A percentile compares a stretch with the other conserved stretches of the same genome.
These are phyloP conservation scores for Colletotrichum sp. DNA, from an alignment of 2,329 filamentous ascomycete species.

Conservation along the genomic window DNA sequence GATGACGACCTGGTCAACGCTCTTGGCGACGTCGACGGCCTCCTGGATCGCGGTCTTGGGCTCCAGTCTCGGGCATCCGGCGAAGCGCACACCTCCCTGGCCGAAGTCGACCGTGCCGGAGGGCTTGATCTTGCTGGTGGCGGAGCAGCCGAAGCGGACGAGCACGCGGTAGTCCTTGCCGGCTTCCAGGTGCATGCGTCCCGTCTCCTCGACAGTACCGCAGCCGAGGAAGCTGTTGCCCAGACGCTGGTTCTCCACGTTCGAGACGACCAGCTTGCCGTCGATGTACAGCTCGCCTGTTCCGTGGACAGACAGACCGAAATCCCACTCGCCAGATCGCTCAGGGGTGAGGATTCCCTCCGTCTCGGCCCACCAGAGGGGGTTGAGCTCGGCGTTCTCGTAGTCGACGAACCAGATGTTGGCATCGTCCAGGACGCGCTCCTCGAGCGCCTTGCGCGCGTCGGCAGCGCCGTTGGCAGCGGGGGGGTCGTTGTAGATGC, in stretches of 20 bases:
- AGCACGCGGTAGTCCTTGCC: constrained; percentile 34
- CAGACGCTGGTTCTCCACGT: constrained; percentile 33
- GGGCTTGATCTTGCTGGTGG: constrained; percentile 28
- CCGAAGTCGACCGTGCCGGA: constrained; percentile 32
- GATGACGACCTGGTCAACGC: constrained; percentile 62
- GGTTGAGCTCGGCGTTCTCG: constrained; percentile 23
- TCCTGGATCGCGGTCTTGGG: constrained; percentile 21
- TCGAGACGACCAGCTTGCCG: constrained; percentile 33
- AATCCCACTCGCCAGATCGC: constrained; percentile 29
- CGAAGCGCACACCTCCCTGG: constrained; percentile 29
- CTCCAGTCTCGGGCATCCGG: constrained; percentile 26
- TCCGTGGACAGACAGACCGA: constrained; percentile 38
- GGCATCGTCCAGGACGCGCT: constrained; percentile 24
- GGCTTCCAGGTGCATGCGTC: constrained; percentile 26
- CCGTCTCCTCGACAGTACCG: constrained; percentile 35
- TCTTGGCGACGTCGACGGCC: constrained; percentile 45
- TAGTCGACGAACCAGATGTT: constrained; percentile 32
- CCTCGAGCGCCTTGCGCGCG: constrained; percentile 22
- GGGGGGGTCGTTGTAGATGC: constrained; percentile 27
- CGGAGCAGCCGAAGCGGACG: constrained; percentile 31
- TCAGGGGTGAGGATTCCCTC: constrained; percentile 27
- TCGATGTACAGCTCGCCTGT: constrained; percentile 37
- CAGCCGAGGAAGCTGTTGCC: constrained; percentile 42
- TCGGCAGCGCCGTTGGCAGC: neutral
- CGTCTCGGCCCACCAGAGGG: constrained; percentile 27